A percentile compares a stretch with the other conserved stretches of the same genome.
phyloP scores from a whole-genome alignment of 2,329 filamentous ascomycete genomes.

The Madurella mycetomatis region DNA sequence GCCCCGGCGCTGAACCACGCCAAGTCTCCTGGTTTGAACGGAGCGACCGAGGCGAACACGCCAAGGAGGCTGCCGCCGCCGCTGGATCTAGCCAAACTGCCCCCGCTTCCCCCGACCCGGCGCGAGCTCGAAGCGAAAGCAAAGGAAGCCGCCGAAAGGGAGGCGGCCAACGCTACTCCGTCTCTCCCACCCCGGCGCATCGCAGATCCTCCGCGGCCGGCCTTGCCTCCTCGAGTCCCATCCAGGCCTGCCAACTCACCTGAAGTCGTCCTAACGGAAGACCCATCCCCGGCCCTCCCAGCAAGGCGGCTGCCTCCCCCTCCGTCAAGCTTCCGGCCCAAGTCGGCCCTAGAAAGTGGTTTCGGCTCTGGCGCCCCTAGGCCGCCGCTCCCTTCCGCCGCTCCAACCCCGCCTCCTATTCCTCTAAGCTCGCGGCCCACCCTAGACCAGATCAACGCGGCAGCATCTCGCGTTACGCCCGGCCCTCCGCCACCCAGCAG shows the following conservation, averaged over 20 bases:
- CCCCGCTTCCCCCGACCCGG: constrained; percentile 52
- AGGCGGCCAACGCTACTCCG: constrained; percentile 22
- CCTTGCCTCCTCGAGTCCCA: constrained; percentile 48
- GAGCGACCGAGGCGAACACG: constrained; percentile 39
- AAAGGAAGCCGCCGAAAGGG: constrained; percentile 32
- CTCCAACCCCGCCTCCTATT: constrained; percentile 47
- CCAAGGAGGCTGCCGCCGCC: constrained; percentile 49
- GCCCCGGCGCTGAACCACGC: constrained; percentile 45
- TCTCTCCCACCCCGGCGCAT: constrained; percentile 36
- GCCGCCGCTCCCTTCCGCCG: constrained; percentile 12
- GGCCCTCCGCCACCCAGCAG: constrained; percentile 26
- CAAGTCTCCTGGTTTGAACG: constrained; percentile 45
- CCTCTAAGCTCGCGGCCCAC: constrained; percentile 51
- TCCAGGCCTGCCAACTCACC: constrained; percentile 42
- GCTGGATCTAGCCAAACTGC: constrained; percentile 53
- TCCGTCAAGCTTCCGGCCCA: constrained; percentile 30
- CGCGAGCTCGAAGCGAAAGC: constrained; percentile 50
- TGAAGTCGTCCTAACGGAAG: constrained; percentile 42
- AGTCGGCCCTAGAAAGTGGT: constrained; percentile 30
- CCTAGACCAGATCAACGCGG: constrained; percentile 46
- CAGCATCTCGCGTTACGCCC: constrained; percentile 31
- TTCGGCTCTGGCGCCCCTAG: constrained; percentile 19
- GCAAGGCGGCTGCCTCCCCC: constrained; percentile 39
- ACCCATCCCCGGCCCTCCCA: constrained; percentile 50
- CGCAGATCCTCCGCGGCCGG: constrained; percentile 34